Evolutionary conservation across 2,329 filamentous ascomycete species (phyloP).

Genomic region (Magnaporthiopsis poae): DNA sequence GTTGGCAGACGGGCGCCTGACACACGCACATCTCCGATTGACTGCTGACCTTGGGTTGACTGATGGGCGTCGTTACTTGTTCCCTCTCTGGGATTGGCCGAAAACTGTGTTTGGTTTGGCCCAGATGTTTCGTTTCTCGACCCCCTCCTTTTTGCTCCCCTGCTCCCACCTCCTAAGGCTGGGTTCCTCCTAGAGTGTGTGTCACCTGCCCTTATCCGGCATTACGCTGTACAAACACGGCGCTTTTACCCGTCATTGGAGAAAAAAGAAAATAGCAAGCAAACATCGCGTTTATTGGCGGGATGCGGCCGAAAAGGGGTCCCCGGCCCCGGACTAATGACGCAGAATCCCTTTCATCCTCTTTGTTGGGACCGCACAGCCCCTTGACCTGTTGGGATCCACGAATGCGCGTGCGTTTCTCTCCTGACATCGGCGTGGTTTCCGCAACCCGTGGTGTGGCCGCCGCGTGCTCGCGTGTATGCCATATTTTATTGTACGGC

Average conservation of each 20-base stretch:
- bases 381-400: background rate
- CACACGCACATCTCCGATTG: background rate
- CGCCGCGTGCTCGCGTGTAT: background rate
- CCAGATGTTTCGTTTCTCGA: too few species aligned
- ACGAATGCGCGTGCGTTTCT: background rate
- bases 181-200: background rate
- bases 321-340: too few species aligned
- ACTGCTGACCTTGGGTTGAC: conserved; percentile 6
- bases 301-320: too few species aligned
- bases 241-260: too few species aligned
- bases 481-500: background rate
- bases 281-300: too few species aligned
- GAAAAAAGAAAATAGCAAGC: too few species aligned
- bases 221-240: background rate
- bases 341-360: background rate
- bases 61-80: too few species aligned
- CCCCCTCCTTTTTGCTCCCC: too few species aligned
- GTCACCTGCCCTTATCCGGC: background rate
- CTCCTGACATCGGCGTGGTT: background rate
- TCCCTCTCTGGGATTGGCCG: too few species aligned
- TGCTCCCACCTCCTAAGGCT: too few species aligned
- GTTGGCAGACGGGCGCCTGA: background rate
- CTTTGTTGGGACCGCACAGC: background rate
- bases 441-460: background rate
- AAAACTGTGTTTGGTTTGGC: background rate